Percentiles rank a stretch among this genome's conserved stretches.
These are phyloP conservation scores for Aurantiochytrium sp. DNA, from an alignment of 108 stramenopile genomes.

Conservation along the genomic window DNA sequence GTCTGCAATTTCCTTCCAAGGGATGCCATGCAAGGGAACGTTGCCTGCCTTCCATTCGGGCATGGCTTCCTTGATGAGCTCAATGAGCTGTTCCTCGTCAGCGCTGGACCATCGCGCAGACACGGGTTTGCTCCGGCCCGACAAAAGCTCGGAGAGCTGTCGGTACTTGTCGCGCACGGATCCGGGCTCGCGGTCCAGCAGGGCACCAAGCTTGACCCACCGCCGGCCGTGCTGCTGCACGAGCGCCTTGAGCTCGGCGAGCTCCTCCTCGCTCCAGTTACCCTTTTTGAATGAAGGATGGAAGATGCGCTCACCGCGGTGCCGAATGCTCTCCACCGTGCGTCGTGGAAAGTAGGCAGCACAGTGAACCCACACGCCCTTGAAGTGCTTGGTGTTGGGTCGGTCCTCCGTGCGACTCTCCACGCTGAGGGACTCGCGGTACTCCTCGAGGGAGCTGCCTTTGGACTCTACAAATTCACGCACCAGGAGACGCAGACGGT, in stretches of 20 bases:
- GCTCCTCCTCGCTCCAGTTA: neutral
- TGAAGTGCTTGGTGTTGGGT: neutral
- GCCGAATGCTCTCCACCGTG: neutral
- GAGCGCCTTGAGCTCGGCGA: neutral
- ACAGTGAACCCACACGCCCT: neutral
- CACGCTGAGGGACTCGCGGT: neutral
- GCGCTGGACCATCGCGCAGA: too few species aligned
- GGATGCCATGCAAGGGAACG: neutral
- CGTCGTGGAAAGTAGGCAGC: neutral
- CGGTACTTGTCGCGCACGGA: neutral
- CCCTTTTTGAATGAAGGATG: neutral
- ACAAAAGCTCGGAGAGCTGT: neutral
- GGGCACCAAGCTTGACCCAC: neutral
- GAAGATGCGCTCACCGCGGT: neutral
- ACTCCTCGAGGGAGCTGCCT: neutral
- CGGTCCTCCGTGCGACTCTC: neutral
- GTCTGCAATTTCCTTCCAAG: neutral
- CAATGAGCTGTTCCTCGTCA: neutral
- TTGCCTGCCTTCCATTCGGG: neutral
- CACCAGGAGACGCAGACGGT: neutral
- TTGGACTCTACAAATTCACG: neutral
- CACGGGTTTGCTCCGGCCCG: too few species aligned
- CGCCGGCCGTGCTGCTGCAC: neutral
- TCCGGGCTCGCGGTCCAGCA: neutral
- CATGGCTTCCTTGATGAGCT: neutral